phyloP scores from a whole-genome alignment of 768 basidiomycete species.

The Macrolepiota dolichaula region DNA sequence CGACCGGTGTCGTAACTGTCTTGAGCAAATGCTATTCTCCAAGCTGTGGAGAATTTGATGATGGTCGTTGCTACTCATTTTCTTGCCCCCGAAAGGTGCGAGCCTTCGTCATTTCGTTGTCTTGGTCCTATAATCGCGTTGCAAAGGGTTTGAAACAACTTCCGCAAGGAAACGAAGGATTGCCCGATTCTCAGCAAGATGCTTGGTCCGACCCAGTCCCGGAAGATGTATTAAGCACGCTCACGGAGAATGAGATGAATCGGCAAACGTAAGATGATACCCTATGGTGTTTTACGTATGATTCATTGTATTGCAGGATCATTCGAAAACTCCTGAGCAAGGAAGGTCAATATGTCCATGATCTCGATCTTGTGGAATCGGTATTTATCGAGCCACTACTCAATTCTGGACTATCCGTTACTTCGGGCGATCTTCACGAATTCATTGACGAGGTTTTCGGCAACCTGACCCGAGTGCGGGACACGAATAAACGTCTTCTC shows the following conservation, averaged over 20 bases:
- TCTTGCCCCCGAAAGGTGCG: conserved; percentile 71
- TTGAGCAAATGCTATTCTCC: conserved; percentile 89
- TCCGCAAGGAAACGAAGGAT: conserved; percentile 24
- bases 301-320: conserved; percentile 35
- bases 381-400: conserved; percentile 54
- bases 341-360: conserved; percentile 87
- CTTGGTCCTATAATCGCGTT: not conserved
- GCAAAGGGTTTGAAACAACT: conserved; percentile 23
- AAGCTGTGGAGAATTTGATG: conserved; percentile 62
- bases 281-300: not conserved
- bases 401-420: conserved; percentile 37
- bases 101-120: not conserved
- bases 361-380: conserved; percentile 79
- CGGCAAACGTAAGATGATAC: conserved; percentile 61
- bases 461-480: conserved; percentile 81
- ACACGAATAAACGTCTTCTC: conserved; percentile 76
- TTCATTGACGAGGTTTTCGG: conserved; percentile 89
- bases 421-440: conserved; percentile 59
- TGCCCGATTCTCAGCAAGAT: conserved; percentile 43
- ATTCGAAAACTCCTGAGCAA: conserved; percentile 89
- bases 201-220: conserved; percentile 48
- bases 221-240: conserved; percentile 31
- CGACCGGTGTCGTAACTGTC: conserved; percentile 85
- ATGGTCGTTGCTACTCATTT: conserved; percentile 76
- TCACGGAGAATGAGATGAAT: conserved; percentile 76